Conservation (phyloP, 164 flowering plant genomes). For the Hamamelis virginiana region DNA sequence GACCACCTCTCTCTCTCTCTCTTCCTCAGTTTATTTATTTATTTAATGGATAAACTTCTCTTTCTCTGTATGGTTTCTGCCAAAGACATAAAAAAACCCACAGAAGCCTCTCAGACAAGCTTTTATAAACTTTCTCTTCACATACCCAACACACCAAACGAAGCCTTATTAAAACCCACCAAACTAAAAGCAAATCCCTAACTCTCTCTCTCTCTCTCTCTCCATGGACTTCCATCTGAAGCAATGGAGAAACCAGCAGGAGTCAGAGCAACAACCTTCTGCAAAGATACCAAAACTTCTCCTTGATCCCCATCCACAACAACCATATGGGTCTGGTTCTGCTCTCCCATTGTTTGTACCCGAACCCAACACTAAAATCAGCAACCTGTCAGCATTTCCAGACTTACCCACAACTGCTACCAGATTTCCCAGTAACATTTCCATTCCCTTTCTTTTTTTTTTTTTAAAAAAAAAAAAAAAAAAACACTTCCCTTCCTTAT, state of each 20-base stretch:
- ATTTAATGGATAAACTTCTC: too few relatives aligned
- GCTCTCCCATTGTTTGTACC: slow-evolving; percentile 74
- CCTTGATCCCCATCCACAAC: slow-evolving; percentile 31
- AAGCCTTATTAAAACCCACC: slow-evolving; percentile 1
- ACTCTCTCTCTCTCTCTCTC: slow-evolving; percentile 21
- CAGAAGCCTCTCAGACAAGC: slow-evolving; percentile 25
- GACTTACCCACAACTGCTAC: slow-evolving; percentile 38
- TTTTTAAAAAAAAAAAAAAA: neutral
- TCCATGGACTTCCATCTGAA: slow-evolving; percentile 76
- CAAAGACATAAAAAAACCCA: slow-evolving; percentile 17
- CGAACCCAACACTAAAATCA: slow-evolving; percentile 40
- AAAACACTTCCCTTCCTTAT: too few relatives aligned
- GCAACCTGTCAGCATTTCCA: slow-evolving; percentile 46
- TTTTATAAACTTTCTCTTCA: slow-evolving; percentile 22
- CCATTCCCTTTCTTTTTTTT: slow-evolving; percentile 3
- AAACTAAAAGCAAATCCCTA: slow-evolving; percentile 20
- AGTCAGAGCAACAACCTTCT: slow-evolving; percentile 57
- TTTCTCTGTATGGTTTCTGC: slow-evolving; percentile 19
- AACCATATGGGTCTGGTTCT: slow-evolving; percentile 24
- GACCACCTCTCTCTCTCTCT: slow-evolving; percentile 18
- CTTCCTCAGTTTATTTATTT: too few relatives aligned
- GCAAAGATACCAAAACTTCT: slow-evolving; percentile 53
- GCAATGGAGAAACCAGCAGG: slow-evolving; percentile 69
- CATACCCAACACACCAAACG: slow-evolving; percentile 4
- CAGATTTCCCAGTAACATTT: slow-evolving; percentile 45